Evolutionary conservation across 2,329 filamentous ascomycete species (phyloP), one percentile per base, ranked within the genome.

Genomic region (Tothia fuscella): DNA sequence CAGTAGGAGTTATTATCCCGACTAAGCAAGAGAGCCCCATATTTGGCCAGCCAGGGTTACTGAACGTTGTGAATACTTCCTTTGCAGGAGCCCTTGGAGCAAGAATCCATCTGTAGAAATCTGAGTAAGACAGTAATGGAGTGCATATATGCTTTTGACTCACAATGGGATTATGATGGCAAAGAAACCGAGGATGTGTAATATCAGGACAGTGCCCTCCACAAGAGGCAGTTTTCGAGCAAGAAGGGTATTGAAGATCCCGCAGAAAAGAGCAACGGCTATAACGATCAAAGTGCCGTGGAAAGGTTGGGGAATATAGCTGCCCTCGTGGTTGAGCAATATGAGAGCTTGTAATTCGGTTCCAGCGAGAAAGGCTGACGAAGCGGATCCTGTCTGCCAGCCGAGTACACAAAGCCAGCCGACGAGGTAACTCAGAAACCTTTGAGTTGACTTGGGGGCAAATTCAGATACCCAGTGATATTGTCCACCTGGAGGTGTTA

Each of bases 121-220:
- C n/a, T n/a, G n/a, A n/a, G n/a, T n/a, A n/a, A n/a, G n/a, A n/a
- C n/a, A n/a, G n/a, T n/a, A n/a, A n/a, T n/a, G n/a, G n/a, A n/a
- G n/a, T n/a, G n/a, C n/a, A n/a, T n/a, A n/a, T n/a, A n/a, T n/a
- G n/a, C n/a, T n/a, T n/a, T n/a, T n/a, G 1, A 62, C 57, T 46
- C 62, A 57, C 3, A 72, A 51, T 1, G 65, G 59, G 19, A 72
- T 65, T 9, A 74, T 52, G 42, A 72, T 66, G 0, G 63, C 69
- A 43, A 73, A 68, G 50, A 72, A 68, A 3, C 70, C 70, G 12
- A 67, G 50, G n/a, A 72, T 55, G 43, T 74, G 70, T 3, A 73
- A 49, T 20, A 70, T 59, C 6, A 72, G 53, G 17, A 70, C 59
- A 12, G 67, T 47, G 1, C 65, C 64, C 50, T 76, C 71, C 32